Conservation (phyloP, 768 basidiomycete genomes). For the Phylloporus rhodoxanthus region DNA sequence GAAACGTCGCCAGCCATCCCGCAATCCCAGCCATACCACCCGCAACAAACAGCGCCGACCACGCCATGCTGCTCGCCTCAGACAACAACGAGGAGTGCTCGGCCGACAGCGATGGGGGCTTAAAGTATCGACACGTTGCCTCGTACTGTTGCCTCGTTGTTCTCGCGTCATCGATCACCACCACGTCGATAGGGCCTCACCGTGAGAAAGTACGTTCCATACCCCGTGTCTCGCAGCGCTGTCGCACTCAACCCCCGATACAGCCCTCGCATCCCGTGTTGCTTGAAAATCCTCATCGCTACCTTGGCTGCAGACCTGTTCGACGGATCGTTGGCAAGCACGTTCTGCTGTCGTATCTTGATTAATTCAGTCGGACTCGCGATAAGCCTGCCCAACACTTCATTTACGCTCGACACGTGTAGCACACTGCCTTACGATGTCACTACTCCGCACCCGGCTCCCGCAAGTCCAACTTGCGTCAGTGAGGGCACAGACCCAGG, state of each 20-base stretch:
- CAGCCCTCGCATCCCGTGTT: constrained; percentile 56
- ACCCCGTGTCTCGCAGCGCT: constrained; percentile 71
- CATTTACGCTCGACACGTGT: neutral
- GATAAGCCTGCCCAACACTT: constrained; percentile 43
- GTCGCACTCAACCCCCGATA: constrained; percentile 76
- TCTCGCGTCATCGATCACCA: constrained; percentile 2
- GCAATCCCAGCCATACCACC: constrained; percentile 73
- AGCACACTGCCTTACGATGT: constrained; percentile 53
- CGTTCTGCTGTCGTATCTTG: constrained; percentile 78
- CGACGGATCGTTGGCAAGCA: constrained; percentile 29
- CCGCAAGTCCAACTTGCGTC: constrained; percentile 69
- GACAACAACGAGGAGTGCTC: constrained; percentile 36
- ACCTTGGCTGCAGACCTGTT: constrained; percentile 47
- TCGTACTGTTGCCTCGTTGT: constrained; percentile 45
- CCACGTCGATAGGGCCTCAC: constrained; percentile 34
- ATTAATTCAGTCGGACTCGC: constrained; percentile 83
- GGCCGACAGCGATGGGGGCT: constrained; percentile 15
- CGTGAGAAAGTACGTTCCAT: constrained; percentile 80
- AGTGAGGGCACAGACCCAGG: constrained; percentile 52
- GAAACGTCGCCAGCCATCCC: constrained; percentile 81
- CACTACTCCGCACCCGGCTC: constrained; percentile 72
- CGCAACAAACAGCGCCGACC: constrained; percentile 60
- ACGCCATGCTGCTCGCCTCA: constrained; percentile 35
- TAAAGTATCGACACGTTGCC: constrained; percentile 51
- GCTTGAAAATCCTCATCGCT: constrained; percentile 48